A percentile compares a stretch with the other conserved stretches of the same genome.
Conservation (phyloP, 139 green algal genomes). For the Chlamydomonas schloesseri region DNA sequence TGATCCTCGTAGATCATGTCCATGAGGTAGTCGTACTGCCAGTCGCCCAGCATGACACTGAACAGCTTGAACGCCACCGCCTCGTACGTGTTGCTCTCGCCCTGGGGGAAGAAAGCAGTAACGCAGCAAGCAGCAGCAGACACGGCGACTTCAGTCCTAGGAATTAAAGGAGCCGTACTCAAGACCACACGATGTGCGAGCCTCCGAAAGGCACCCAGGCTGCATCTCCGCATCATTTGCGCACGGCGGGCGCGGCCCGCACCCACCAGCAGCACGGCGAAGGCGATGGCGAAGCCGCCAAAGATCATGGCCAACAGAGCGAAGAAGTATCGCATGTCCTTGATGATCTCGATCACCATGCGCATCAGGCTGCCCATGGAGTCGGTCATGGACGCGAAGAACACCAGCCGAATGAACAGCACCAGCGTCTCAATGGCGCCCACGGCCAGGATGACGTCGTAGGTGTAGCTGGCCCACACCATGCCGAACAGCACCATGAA, state of each 20-base stretch:
- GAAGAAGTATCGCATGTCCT: constrained; percentile 50
- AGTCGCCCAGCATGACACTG: constrained; percentile 37
- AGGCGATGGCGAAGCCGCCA: constrained; percentile 39
- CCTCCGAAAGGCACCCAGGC: no score
- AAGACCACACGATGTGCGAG: no score
- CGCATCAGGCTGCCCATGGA: constrained; percentile 45
- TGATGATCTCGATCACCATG: constrained; percentile 52
- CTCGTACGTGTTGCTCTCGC: constrained; percentile 15
- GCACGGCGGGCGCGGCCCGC: no score
- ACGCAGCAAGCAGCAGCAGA: no score
- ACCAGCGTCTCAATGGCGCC: constrained; percentile 36
- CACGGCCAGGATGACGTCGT: constrained; percentile 28
- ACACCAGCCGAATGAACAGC: constrained; percentile 42
- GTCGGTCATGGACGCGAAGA: constrained; percentile 50
- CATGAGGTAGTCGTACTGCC: constrained; percentile 23
- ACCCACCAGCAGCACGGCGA: constrained; percentile 25
- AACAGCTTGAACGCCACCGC: constrained; percentile 29
- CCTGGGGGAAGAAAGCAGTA: no score
- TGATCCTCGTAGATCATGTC: constrained; percentile 26
- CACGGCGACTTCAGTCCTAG: no score
- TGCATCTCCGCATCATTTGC: no score
- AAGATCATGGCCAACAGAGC: constrained; percentile 43
- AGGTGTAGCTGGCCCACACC: constrained; percentile 22
- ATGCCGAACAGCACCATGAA: constrained; percentile 36
- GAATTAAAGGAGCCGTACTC: neutral